These are phyloP conservation scores for Aphanoascus verrucosus DNA, from an alignment of 2,329 filamentous ascomycete genomes.

Conservation along the genomic window DNA sequence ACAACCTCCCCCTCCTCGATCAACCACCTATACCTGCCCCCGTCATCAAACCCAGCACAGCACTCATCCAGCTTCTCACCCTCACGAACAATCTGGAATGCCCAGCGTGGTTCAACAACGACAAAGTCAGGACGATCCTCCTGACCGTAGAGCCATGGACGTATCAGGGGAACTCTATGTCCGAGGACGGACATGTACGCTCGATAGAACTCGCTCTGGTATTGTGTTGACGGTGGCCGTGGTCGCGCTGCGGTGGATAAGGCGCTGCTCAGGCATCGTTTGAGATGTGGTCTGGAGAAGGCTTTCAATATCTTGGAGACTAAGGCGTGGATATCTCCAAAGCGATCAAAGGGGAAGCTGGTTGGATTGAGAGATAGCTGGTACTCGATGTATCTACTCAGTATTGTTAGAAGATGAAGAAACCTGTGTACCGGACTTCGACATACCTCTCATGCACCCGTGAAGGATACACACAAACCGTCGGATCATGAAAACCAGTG, in stretches of 20 bases:
- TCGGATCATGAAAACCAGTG: background rate
- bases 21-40: conserved; percentile 14
- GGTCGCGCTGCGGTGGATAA: background rate
- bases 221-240: background rate
- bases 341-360: background rate
- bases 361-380: background rate
- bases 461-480: conserved; percentile 5
- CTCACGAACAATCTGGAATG: conserved; percentile 17
- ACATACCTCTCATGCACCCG: conserved; percentile 9
- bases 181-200: background rate
- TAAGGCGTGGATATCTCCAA: background rate
- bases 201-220: conserved; percentile 8
- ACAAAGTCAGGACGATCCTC: conserved; percentile 16
- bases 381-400: background rate
- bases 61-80: conserved; percentile 15
- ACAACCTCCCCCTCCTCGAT: conserved; percentile 13
- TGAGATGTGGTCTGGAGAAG: background rate
- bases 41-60: conserved; percentile 13
- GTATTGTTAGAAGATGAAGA: too few species aligned
- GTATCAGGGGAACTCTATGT: conserved; percentile 4
- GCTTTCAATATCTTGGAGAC: background rate
- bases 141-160: conserved; percentile 12
- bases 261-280: background rate
- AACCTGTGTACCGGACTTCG: too few species aligned
- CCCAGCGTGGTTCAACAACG: conserved; percentile 14